A percentile compares a stretch with the other conserved stretches of the same genome.
Evolutionary conservation across 345 rosid genomes (phyloP).

Genomic region (Salix caprea): DNA sequence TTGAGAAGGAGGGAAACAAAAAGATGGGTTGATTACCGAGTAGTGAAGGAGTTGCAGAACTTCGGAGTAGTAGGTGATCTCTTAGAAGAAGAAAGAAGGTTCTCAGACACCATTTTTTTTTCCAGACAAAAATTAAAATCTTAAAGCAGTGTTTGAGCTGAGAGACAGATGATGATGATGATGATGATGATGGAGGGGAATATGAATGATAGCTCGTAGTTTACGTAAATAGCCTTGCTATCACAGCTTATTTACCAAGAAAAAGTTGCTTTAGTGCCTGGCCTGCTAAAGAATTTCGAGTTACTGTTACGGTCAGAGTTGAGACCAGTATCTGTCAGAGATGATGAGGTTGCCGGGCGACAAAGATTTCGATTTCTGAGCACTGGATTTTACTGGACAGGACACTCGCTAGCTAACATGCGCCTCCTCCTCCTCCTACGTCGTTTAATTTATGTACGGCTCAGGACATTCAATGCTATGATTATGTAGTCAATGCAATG

Average conservation of each 20-base stretch:
- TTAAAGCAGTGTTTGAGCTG: background rate
- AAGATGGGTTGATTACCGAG: conserved; percentile 36
- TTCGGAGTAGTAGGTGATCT: conserved; percentile 32
- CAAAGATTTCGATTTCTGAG: too few relatives aligned
- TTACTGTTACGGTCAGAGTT: too few relatives aligned
- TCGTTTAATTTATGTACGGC: too few relatives aligned
- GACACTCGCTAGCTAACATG: too few relatives aligned
- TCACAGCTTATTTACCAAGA: conserved; percentile 3
- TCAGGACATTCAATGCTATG: too few relatives aligned
- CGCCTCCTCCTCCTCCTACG: too few relatives aligned
- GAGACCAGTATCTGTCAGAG: too few relatives aligned
- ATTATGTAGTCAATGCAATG: too few relatives aligned
- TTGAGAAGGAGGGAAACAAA: background rate
- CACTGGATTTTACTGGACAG: too few relatives aligned
- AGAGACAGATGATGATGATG: too few relatives aligned
- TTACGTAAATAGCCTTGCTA: conserved; percentile 9
- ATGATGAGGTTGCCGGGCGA: too few relatives aligned
- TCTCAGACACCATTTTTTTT: conserved; percentile 27
- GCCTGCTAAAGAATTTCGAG: too few relatives aligned
- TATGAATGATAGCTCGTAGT: background rate
- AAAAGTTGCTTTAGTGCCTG: background rate
- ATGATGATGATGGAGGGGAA: background rate
- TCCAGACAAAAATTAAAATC: background rate
- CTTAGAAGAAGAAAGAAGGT: conserved; percentile 22
- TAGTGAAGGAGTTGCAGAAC: conserved; percentile 45